Conservation (phyloP, 352 stramenopile species). For the Pythium folliculosum region DNA sequence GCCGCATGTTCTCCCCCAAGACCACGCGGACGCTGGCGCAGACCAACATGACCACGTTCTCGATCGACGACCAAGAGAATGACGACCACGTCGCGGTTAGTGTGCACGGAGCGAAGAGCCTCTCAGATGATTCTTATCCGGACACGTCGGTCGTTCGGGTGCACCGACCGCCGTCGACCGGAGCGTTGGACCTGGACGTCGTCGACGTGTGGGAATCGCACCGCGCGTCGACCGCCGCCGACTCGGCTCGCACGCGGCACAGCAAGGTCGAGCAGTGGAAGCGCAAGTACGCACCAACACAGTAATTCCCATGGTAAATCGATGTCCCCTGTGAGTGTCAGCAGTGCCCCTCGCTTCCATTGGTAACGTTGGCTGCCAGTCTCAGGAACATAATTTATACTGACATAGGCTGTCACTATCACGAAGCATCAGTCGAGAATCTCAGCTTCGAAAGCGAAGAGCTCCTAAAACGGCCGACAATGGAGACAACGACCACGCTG, state of each 20-base stretch:
- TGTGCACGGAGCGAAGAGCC: background rate
- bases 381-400: too few relatives aligned
- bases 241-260: slow-evolving; percentile 11
- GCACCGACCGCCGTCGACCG: background rate
- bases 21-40: background rate
- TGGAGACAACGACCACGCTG: background rate
- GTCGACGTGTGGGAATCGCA: slow-evolving; percentile 9
- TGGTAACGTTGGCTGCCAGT: too few relatives aligned
- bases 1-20: slow-evolving; percentile 16
- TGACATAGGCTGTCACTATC: too few relatives aligned
- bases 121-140: background rate
- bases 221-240: slow-evolving; percentile 9
- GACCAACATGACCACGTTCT: background rate
- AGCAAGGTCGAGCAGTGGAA: slow-evolving; percentile 28
- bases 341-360: too few relatives aligned
- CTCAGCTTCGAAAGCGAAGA: background rate
- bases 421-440: background rate
- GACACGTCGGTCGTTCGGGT: background rate
- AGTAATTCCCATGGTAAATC: background rate
- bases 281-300: slow-evolving; percentile 18
- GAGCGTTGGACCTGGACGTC: slow-evolving; percentile 8
- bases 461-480: background rate
- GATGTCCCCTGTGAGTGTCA: slow-evolving; percentile 17
- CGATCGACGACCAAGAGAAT: background rate
- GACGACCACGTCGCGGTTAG: too few relatives aligned